A percentile compares a stretch with the other conserved stretches of the same genome.
Conservation (phyloP, 176 grass and related monocot species). For the Carex scoparia region DNA sequence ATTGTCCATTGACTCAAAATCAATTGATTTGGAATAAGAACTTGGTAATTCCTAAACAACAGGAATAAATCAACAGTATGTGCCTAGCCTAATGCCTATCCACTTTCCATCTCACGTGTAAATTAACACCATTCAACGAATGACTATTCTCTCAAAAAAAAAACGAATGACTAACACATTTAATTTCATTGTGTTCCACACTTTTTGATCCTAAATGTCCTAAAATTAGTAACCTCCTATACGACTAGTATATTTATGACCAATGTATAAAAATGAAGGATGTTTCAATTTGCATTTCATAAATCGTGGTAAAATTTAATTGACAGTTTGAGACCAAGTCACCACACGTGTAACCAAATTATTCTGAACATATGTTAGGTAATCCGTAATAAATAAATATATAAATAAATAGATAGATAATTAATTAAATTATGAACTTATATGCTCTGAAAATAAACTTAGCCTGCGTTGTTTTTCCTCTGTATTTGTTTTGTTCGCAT, state of each 20-base stretch:
- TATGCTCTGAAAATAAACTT: too few species aligned
- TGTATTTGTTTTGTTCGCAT: too few species aligned
- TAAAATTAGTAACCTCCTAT: not conserved
- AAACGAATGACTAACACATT: not conserved
- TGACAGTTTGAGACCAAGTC: too few species aligned
- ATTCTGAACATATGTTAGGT: too few species aligned
- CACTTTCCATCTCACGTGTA: not conserved
- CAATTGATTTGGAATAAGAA: not conserved
- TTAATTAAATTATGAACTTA: too few species aligned
- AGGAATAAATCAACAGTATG: not conserved
- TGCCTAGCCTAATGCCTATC: not conserved
- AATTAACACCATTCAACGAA: not conserved
- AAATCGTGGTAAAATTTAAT: not conserved
- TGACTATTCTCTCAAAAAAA: not conserved
- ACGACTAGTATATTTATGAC: not conserved
- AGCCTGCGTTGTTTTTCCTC: too few species aligned
- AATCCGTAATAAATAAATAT: too few species aligned
- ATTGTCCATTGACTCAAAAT: not conserved
- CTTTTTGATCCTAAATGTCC: not conserved
- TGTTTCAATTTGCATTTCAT: not conserved
- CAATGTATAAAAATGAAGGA: not conserved
- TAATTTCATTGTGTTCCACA: not conserved
- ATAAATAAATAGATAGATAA: too few species aligned
- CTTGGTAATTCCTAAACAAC: conserved; percentile 8
- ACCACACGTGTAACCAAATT: too few species aligned